Evolutionary conservation across 1,284 basidiomycete species (phyloP).

Genomic region (Ceratobasidium sp.): DNA sequence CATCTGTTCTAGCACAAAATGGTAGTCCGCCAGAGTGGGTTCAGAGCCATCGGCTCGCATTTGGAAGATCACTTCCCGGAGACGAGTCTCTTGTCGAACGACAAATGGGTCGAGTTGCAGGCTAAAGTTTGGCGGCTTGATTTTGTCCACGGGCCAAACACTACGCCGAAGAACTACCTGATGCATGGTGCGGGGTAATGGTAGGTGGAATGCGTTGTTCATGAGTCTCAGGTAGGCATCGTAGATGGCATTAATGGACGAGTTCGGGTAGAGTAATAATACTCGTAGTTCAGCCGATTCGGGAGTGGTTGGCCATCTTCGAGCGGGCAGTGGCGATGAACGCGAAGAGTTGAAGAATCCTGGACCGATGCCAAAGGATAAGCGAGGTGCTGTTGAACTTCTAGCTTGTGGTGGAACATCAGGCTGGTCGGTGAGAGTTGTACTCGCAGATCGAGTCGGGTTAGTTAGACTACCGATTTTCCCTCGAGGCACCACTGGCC

Average conservation of each 20-base stretch:
- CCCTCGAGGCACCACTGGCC: not conserved
- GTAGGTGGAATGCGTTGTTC: slow-evolving; percentile 11
- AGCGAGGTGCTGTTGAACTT: not conserved
- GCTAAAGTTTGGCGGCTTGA: slow-evolving; percentile 32
- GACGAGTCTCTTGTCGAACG: slow-evolving; percentile 57
- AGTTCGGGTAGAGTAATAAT: slow-evolving; percentile 17
- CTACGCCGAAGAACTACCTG: slow-evolving; percentile 19
- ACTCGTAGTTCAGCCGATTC: slow-evolving; percentile 26
- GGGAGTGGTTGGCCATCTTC: slow-evolving; percentile 24
- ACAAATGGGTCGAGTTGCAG: slow-evolving; percentile 9
- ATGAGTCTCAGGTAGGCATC: slow-evolving; percentile 29
- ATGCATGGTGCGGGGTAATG: slow-evolving; percentile 25
- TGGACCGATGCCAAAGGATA: not conserved
- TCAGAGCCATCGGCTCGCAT: slow-evolving; percentile 61
- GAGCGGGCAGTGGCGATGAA: not conserved
- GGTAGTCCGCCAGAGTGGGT: slow-evolving; percentile 68
- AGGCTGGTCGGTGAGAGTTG: not conserved
- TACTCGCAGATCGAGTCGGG: not conserved
- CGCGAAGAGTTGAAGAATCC: slow-evolving; percentile 24
- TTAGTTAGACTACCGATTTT: not conserved
- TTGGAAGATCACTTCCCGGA: slow-evolving; percentile 68
- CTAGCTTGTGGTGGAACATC: not conserved
- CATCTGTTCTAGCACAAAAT: slow-evolving; percentile 73
- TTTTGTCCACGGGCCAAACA: not conserved
- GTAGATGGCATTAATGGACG: slow-evolving; percentile 11